These are phyloP conservation scores for Paraconiothyrium brasiliense DNA, from an alignment of 2,329 filamentous ascomycete species.

Conservation along the genomic window DNA sequence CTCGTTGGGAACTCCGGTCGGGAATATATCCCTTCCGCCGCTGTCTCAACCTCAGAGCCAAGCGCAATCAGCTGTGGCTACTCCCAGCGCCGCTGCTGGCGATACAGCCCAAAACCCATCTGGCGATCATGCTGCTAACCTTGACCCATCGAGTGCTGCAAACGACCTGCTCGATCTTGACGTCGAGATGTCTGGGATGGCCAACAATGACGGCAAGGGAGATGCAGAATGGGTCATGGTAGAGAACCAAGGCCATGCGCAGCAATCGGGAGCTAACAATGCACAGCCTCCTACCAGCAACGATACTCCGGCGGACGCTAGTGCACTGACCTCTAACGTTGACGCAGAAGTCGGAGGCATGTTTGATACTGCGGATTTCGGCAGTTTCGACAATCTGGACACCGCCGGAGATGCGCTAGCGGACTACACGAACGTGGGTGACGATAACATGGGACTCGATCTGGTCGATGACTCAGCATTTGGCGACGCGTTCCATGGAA, in stretches of 20 bases:
- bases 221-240: slow-evolving; percentile 50
- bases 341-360: slow-evolving; percentile 46
- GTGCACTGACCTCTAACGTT: slow-evolving; percentile 29
- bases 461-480: slow-evolving; percentile 52
- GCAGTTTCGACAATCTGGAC: slow-evolving; percentile 49
- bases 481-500: slow-evolving; percentile 52
- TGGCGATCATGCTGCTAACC: slow-evolving; percentile 34
- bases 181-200: slow-evolving; percentile 67
- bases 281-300: slow-evolving; percentile 31
- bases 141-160: slow-evolving; percentile 34
- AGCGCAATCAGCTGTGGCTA: slow-evolving; percentile 66
- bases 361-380: slow-evolving; percentile 50
- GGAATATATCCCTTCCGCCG: slow-evolving; percentile 68
- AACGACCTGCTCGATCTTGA: slow-evolving; percentile 54
- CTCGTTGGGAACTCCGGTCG: slow-evolving; percentile 68
- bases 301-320: slow-evolving; percentile 27
- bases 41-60: slow-evolving; percentile 64
- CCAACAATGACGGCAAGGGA: slow-evolving; percentile 45
- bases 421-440: slow-evolving; percentile 47
- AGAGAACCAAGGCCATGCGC: slow-evolving; percentile 34
- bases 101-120: slow-evolving; percentile 33
- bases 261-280: slow-evolving; percentile 28
- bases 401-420: slow-evolving; percentile 52
- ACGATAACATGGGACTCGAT: slow-evolving; percentile 49
- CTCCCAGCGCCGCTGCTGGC: slow-evolving; percentile 55